Percentiles rank a stretch among this genome's conserved stretches.
phyloP scores from a whole-genome alignment of 345 rosid species.

The Triadica sebifera region DNA sequence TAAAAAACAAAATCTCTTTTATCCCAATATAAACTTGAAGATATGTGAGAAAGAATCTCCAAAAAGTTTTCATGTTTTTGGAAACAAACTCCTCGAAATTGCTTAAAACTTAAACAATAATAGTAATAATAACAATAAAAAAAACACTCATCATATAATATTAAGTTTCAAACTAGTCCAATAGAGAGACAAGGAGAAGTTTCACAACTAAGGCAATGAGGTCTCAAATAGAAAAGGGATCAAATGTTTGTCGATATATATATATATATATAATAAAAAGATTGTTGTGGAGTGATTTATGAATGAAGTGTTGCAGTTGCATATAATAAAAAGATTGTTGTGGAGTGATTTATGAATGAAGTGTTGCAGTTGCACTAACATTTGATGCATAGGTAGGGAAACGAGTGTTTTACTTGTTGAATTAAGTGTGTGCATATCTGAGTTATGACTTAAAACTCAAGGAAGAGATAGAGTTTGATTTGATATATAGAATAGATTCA shows the following conservation, averaged over 20 bases:
- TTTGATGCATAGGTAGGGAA: too few relatives aligned
- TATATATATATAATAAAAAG: background rate
- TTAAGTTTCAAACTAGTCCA: background rate
- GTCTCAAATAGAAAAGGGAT: background rate
- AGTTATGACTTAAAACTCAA: too few relatives aligned
- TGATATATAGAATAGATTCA: too few relatives aligned
- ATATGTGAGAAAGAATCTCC: background rate
- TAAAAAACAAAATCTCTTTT: background rate
- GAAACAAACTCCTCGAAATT: slow-evolving; percentile 11
- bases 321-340: too few relatives aligned
- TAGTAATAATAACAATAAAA: too few relatives aligned
- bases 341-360: slow-evolving; percentile 9
- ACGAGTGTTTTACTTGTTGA: background rate
- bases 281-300: background rate
- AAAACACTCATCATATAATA: too few relatives aligned
- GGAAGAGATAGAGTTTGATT: too few relatives aligned
- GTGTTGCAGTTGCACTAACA: background rate
- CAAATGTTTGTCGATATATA: background rate
- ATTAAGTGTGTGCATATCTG: background rate
- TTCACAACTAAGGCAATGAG: background rate
- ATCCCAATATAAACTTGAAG: background rate
- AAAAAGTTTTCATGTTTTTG: slow-evolving; percentile 11
- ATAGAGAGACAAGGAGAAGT: background rate
- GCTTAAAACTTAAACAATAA: background rate
- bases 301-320: slow-evolving; percentile 1